These are phyloP conservation scores for Nicotiana obtusifolia DNA, from an alignment of 257 asterid genomes.

Conservation along the genomic window DNA sequence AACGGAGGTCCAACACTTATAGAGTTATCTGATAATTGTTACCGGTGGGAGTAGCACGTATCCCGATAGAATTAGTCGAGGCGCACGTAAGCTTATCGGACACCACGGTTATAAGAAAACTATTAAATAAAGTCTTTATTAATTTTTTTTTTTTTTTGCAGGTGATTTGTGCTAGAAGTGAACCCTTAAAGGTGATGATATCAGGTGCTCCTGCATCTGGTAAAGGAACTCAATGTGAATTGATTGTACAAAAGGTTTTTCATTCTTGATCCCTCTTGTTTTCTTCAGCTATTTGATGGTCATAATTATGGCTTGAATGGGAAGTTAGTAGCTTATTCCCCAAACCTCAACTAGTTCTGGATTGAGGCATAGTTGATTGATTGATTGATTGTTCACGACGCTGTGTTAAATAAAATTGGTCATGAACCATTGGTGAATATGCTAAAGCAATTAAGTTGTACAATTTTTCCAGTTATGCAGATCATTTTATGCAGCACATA, in stretches of 20 bases:
- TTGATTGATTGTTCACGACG: not conserved
- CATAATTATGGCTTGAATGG: not conserved
- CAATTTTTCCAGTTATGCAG: not conserved
- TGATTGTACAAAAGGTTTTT: slow-evolving; percentile 70
- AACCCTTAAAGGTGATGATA: slow-evolving; percentile 89
- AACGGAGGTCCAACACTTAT: no score
- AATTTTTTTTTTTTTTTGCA: slow-evolving; percentile 9
- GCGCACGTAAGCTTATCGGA: no score
- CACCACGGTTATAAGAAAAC: no score
- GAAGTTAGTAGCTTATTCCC: not conserved
- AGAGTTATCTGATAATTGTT: no score
- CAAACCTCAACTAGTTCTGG: not conserved
- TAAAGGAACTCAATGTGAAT: slow-evolving; percentile 93
- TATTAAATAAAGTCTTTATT: not conserved
- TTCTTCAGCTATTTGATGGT: not conserved
- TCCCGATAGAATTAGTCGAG: no score
- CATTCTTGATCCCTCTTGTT: not conserved
- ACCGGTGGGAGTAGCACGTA: no score
- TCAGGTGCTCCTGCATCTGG: slow-evolving; percentile 98
- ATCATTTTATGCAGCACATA: not conserved
- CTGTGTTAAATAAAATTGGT: not conserved
- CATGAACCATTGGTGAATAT: not conserved
- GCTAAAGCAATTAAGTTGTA: not conserved
- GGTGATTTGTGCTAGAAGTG: slow-evolving; percentile 42
- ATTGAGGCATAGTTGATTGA: not conserved